These are phyloP conservation scores for Excoecaria agallocha DNA, from an alignment of 345 rosid genomes.

Conservation along the genomic window DNA sequence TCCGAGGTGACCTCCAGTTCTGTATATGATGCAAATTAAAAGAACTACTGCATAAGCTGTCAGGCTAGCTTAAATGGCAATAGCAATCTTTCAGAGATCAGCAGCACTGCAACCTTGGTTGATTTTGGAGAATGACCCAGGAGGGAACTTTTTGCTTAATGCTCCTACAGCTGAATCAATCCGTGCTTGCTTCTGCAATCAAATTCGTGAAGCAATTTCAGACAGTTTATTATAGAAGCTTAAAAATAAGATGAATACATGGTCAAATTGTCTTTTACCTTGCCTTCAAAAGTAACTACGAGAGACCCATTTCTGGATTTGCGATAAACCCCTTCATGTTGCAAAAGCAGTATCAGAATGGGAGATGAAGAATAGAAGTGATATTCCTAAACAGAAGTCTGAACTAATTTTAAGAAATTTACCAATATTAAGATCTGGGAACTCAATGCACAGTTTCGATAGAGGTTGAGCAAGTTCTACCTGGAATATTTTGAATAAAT, in stretches of 20 bases:
- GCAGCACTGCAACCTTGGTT: constrained; percentile 18
- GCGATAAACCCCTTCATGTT: constrained; percentile 60
- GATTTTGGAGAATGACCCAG: constrained; percentile 43
- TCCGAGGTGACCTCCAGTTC: background rate
- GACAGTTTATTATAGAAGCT: background rate
- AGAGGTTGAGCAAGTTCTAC: constrained; percentile 79
- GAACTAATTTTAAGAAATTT: constrained; percentile 12
- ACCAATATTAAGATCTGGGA: constrained; percentile 85
- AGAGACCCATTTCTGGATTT: constrained; percentile 72
- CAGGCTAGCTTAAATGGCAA: constrained; percentile 10
- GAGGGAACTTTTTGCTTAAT: constrained; percentile 51
- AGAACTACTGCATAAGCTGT: constrained; percentile 2
- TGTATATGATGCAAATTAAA: background rate
- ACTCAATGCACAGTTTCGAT: constrained; percentile 77
- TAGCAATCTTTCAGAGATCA: background rate
- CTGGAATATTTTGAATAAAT: constrained; percentile 40
- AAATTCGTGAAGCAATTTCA: background rate
- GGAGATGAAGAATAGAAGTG: constrained; percentile 11
- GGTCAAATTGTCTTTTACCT: constrained; percentile 43
- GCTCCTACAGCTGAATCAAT: constrained; percentile 52
- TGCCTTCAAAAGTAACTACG: constrained; percentile 60
- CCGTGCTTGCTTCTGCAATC: constrained; percentile 54
- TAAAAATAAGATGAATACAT: background rate
- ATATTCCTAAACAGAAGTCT: background rate
- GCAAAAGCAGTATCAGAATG: constrained; percentile 23